Conservation (phyloP, 768 basidiomycete genomes). For the Hygrocybe coccinea region DNA sequence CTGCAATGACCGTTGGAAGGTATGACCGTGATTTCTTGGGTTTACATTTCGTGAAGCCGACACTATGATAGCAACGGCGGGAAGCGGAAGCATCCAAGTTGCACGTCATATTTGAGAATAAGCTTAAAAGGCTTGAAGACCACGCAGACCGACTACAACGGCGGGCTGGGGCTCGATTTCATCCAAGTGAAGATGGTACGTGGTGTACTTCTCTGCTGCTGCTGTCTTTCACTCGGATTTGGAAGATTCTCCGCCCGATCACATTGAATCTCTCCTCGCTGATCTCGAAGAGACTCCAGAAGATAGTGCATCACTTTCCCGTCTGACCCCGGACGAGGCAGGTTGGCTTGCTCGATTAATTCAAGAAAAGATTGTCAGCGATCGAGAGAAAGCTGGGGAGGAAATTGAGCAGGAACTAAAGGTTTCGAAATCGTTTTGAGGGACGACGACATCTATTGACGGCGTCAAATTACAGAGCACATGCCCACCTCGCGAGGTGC, state of each 20-base stretch:
- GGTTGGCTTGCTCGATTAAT: constrained; percentile 60
- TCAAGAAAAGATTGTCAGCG: constrained; percentile 42
- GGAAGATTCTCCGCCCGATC: constrained; percentile 39
- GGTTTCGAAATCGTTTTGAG: constrained; percentile 38
- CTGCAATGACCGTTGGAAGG: constrained; percentile 66
- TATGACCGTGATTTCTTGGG: constrained; percentile 28
- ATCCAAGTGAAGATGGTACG: constrained; percentile 39
- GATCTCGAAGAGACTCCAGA: constrained; percentile 56
- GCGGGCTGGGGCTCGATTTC: constrained; percentile 46
- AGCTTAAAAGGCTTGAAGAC: constrained; percentile 47
- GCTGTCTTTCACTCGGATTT: not conserved
- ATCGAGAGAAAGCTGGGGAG: constrained; percentile 45
- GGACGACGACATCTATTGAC: not conserved
- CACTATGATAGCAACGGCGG: constrained; percentile 45
- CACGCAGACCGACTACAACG: constrained; percentile 63
- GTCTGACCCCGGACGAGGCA: constrained; percentile 44
- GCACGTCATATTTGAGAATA: constrained; percentile 52
- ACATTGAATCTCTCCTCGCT: constrained; percentile 55
- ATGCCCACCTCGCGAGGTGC: constrained; percentile 72
- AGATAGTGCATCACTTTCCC: constrained; percentile 39
- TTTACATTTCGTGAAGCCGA: not conserved
- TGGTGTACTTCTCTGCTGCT: not conserved
- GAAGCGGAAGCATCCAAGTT: constrained; percentile 57
- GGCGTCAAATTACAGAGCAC: constrained; percentile 32
- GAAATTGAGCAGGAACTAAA: constrained; percentile 72